These are phyloP conservation scores for Penicillium lividum DNA, from an alignment of 495 filamentous ascomycete species.

Conservation along the genomic window DNA sequence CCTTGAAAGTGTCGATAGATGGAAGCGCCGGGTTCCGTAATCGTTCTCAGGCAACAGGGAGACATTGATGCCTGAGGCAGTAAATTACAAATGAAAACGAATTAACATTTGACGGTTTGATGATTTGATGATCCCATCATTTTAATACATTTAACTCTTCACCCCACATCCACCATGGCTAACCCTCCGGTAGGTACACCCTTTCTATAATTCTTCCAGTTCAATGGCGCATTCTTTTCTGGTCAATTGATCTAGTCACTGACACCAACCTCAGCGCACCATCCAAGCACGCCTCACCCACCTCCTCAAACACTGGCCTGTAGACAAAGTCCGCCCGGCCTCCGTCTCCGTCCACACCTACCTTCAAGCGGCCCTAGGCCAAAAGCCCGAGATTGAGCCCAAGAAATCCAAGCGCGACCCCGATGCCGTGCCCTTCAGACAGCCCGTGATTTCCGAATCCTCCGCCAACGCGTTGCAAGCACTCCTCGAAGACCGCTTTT, in stretches of 20 bases:
- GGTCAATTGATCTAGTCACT: slow-evolving; percentile 5
- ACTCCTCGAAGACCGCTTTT: slow-evolving; percentile 74
- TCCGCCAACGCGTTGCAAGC: slow-evolving; percentile 71
- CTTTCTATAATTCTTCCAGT: background rate
- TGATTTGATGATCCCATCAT: slow-evolving; percentile 2
- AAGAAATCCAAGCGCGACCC: slow-evolving; percentile 13
- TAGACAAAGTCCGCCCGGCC: slow-evolving; percentile 73
- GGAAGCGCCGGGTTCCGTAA: slow-evolving; percentile 24
- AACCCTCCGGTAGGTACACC: slow-evolving; percentile 11
- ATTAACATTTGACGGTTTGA: background rate
- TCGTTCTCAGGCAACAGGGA: slow-evolving; percentile 20
- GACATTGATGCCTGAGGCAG: slow-evolving; percentile 20
- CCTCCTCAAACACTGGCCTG: slow-evolving; percentile 73
- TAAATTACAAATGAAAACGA: slow-evolving; percentile 7
- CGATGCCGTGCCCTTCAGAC: slow-evolving; percentile 19
- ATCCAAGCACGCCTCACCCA: slow-evolving; percentile 57
- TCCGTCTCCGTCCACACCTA: slow-evolving; percentile 69
- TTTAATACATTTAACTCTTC: slow-evolving; percentile 1
- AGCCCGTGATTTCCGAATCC: slow-evolving; percentile 53
- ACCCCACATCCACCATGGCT: slow-evolving; percentile 23
- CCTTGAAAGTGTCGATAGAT: slow-evolving; percentile 1
- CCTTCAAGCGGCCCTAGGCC: slow-evolving; percentile 61
- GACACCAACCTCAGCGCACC: slow-evolving; percentile 47
- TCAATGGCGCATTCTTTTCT: background rate
- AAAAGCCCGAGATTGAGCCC: slow-evolving; percentile 17